phyloP scores from a whole-genome alignment of 495 filamentous ascomycete genomes.

The Aspergillus leporis region DNA sequence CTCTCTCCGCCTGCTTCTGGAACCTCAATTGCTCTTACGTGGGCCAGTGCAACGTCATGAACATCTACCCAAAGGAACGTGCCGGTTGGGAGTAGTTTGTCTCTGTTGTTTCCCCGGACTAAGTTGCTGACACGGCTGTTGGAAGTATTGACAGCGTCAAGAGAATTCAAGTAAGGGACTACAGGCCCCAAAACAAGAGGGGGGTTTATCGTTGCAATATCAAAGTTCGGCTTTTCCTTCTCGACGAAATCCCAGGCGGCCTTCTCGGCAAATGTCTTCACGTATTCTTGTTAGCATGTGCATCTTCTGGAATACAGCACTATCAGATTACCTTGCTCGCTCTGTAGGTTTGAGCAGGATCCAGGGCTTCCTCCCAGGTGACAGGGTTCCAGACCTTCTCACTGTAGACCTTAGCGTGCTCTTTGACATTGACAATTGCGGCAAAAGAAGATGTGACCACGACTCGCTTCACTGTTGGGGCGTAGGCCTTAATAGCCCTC shows the following conservation, averaged over 20 bases:
- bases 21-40: constrained; percentile 69
- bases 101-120: constrained; percentile 66
- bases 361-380: constrained; percentile 65
- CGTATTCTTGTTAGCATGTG: constrained; percentile 9
- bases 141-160: constrained; percentile 69
- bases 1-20: constrained; percentile 67
- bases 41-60: constrained; percentile 68
- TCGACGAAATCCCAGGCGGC: constrained; percentile 83
- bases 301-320: neutral
- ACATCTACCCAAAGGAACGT: constrained; percentile 66
- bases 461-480: constrained; percentile 77
- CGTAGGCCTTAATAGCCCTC: constrained; percentile 69
- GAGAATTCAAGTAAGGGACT: constrained; percentile 62
- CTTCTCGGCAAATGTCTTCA: constrained; percentile 58
- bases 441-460: constrained; percentile 88
- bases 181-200: constrained; percentile 76
- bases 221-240: constrained; percentile 76
- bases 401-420: constrained; percentile 57
- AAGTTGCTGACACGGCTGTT: constrained; percentile 56
- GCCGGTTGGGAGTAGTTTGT: constrained; percentile 57
- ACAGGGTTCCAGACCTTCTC: constrained; percentile 85
- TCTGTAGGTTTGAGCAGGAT: constrained; percentile 63
- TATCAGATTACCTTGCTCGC: constrained; percentile 57
- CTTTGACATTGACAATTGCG: constrained; percentile 59
- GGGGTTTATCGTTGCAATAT: constrained; percentile 69